These are phyloP conservation scores for Digitaria exilis DNA, from an alignment of 202 grass and related monocot genomes.

Conservation along the genomic window DNA sequence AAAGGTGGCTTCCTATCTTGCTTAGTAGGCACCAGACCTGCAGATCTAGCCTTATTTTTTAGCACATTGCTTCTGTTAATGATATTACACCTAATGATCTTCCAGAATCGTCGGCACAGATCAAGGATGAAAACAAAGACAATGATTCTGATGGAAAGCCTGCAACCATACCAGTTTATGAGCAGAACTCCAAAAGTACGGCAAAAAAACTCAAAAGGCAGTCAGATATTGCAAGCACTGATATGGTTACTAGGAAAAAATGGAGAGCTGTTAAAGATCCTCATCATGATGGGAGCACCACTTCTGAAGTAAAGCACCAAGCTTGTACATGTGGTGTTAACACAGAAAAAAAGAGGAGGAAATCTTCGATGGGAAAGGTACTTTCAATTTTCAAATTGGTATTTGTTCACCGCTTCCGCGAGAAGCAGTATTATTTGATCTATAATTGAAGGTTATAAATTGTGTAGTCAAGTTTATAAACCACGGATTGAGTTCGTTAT, in stretches of 20 bases:
- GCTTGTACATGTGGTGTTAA: constrained; percentile 57
- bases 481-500: background rate
- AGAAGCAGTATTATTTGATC: background rate
- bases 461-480: background rate
- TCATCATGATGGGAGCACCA: constrained; percentile 53
- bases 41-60: background rate
- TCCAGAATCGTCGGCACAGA: constrained; percentile 90
- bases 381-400: constrained; percentile 4
- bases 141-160: constrained; percentile 69
- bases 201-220: constrained; percentile 74
- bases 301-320: constrained; percentile 82
- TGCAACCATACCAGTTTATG: constrained; percentile 49
- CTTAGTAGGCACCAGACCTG: background rate
- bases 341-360: constrained; percentile 79
- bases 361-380: constrained; percentile 74
- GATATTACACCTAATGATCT: constrained; percentile 30
- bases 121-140: constrained; percentile 87
- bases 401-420: constrained; percentile 10
- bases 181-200: constrained; percentile 51
- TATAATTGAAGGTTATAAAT: background rate
- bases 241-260: constrained; percentile 70
- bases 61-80: constrained; percentile 18
- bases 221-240: constrained; percentile 53
- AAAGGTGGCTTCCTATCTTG: background rate
- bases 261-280: constrained; percentile 64